Base-by-base conservation (phyloP, 2,329 filamentous ascomycete species). In the Fusarium bulbicola region DNA sequence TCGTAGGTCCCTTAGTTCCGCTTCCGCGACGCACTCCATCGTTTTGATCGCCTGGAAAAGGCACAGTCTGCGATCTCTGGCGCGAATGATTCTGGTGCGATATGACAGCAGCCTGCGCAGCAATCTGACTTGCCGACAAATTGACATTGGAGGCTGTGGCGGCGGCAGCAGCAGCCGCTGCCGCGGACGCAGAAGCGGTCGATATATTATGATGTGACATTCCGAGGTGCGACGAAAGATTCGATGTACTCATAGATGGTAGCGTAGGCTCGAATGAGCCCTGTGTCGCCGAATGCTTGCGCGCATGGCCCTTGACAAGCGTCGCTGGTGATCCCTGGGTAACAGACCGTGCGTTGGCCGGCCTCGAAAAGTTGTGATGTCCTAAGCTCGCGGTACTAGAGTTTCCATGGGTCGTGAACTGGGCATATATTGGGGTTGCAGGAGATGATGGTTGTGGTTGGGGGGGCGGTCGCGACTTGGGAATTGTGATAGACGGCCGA, bases 241-340 rank as follows among this genome's bases (percentile, higher is more conserved):
- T 90, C 72, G 88, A 89, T 6, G 82, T 84, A 75, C 83, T 87
- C 50, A 88, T 88, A 6, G 90, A 91, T 28, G 92, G 92, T 53
- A 95, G 84, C 28, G 88, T 91, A 46, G 92, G 90, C 79, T 95
- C 93, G 78, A 95, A 95, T 77, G 91, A 89, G 77, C 93, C 93
- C 79, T 93, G 92, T 14, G 89, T 92, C 74, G 92, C 89, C 68
- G 93, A 93, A 76, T 93, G 88, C 74, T 91, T 91, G 82, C 91
- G 82, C 80, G 88, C 82, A 86, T 92, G 84, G 30, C 79, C 80
- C 68, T 83, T 84, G 58, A 77, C 79, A 61, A 74, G 72, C 56
- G 78, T 82, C 63, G 79, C 76, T 28, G 78, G 68, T 60, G 78
- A 76, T 72, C 79, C 71, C 73, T 80, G 77, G 54, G 79, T 72